These are phyloP conservation scores for Talaromyces sp. DNA, from an alignment of 2,329 filamentous ascomycete species.

Conservation along the genomic window DNA sequence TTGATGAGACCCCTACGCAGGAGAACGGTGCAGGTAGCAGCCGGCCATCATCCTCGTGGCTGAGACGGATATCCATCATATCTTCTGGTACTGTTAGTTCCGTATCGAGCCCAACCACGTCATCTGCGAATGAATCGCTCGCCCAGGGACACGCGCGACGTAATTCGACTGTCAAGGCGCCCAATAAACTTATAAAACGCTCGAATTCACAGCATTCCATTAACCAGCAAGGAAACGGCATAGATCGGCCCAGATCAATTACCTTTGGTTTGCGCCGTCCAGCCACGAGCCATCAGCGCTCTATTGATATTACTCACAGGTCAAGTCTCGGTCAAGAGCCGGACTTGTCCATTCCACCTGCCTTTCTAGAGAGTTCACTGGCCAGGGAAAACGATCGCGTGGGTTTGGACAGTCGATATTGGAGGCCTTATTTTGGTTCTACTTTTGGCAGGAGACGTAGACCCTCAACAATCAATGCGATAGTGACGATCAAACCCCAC, in stretches of 20 bases:
- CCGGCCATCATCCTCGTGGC: constrained; percentile 49
- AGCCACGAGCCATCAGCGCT: constrained; percentile 60
- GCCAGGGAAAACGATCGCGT: constrained; percentile 13
- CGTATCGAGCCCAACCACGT: constrained; percentile 46
- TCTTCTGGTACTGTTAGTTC: constrained; percentile 42
- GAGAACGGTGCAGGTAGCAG: constrained; percentile 22
- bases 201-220: constrained; percentile 50
- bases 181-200: constrained; percentile 61
- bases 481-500: constrained; percentile 30
- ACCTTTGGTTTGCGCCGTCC: constrained; percentile 53
- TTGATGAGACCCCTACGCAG: constrained; percentile 22
- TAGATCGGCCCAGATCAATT: constrained; percentile 32
- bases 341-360: not conserved
- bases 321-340: constrained; percentile 4
- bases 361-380: constrained; percentile 4
- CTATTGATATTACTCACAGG: constrained; percentile 45
- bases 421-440: constrained; percentile 38
- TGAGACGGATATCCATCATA: constrained; percentile 52
- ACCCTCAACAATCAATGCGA: constrained; percentile 28
- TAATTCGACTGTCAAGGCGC: constrained; percentile 30
- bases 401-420: constrained; percentile 20
- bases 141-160: constrained; percentile 44
- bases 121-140: constrained; percentile 51
- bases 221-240: constrained; percentile 29
- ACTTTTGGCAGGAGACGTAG: constrained; percentile 17